phyloP scores from a whole-genome alignment of 148 eudicot species.

The Cornus controversa region DNA sequence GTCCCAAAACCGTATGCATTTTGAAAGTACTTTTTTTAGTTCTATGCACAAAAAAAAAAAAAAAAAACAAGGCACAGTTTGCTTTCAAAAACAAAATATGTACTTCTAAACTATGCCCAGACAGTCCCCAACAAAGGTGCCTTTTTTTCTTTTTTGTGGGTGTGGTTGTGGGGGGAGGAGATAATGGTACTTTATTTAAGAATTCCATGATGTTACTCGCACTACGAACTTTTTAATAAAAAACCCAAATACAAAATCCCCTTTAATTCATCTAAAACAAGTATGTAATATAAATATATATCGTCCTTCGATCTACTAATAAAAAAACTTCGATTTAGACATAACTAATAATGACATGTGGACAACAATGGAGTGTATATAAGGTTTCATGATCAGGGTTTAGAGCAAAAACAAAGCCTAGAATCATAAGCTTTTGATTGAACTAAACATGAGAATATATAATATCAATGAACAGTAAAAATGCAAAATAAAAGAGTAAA shows the following conservation, averaged over 20 bases:
- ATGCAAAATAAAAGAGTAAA: background rate
- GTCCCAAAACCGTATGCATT: background rate
- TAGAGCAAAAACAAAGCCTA: background rate
- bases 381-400: background rate
- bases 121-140: background rate
- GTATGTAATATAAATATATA: background rate
- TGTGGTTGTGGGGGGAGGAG: no score
- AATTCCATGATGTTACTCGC: background rate
- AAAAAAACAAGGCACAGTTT: background rate
- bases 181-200: background rate
- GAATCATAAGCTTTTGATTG: background rate
- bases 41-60: background rate
- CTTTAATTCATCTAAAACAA: background rate
- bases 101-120: background rate
- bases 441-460: background rate
- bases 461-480: background rate
- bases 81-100: background rate
- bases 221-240: background rate
- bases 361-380: background rate
- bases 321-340: background rate
- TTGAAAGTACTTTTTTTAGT: background rate
- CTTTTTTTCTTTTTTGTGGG: background rate
- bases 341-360: background rate
- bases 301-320: background rate
- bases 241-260: background rate